Percentiles rank a stretch among this genome's conserved stretches.
Conservation (phyloP, 208 protist species). For the Wallacemonas sp. region DNA sequence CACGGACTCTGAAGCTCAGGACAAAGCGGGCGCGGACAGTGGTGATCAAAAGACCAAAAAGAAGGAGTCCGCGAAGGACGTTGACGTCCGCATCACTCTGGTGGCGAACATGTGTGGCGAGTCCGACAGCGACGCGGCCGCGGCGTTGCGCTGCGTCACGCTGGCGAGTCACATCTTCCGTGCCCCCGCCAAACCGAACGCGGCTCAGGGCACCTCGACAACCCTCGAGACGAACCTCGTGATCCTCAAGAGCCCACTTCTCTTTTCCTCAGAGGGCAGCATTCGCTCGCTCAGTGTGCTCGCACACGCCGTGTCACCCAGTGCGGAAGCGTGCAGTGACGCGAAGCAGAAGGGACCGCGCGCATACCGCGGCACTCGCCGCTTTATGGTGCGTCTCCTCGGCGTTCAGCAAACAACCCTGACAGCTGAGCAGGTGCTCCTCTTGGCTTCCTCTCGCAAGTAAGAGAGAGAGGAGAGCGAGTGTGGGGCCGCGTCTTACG, state of each 20-base stretch:
- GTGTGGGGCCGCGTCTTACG: too few species aligned
- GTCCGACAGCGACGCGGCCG: slow-evolving; percentile 2
- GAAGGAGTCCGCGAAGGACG: slow-evolving; percentile 16
- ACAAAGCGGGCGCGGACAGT: background rate
- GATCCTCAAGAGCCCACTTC: slow-evolving; percentile 24
- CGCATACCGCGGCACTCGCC: slow-evolving; percentile 22
- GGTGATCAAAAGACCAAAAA: background rate
- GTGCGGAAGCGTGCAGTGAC: background rate
- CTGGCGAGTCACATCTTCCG: slow-evolving; percentile 45
- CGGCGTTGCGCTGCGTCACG: slow-evolving; percentile 22
- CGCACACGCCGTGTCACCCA: slow-evolving; percentile 15
- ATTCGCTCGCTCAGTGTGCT: slow-evolving; percentile 37
- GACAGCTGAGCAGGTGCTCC: slow-evolving; percentile 49
- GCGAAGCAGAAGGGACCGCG: background rate
- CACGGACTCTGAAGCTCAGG: background rate
- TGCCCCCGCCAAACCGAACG: background rate
- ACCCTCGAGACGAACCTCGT: slow-evolving; percentile 16
- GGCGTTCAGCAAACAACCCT: slow-evolving; percentile 58
- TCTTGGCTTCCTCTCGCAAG: slow-evolving; percentile 21
- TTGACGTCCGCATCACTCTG: slow-evolving; percentile 36
- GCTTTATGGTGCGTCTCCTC: slow-evolving; percentile 44
- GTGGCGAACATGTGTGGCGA: slow-evolving; percentile 22
- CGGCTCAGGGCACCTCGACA: background rate
- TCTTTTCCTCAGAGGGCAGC: slow-evolving; percentile 27
- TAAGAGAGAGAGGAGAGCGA: too few species aligned